Evolutionary conservation across 768 basidiomycete genomes (phyloP).

Genomic region (Mrakia blollopis): DNA sequence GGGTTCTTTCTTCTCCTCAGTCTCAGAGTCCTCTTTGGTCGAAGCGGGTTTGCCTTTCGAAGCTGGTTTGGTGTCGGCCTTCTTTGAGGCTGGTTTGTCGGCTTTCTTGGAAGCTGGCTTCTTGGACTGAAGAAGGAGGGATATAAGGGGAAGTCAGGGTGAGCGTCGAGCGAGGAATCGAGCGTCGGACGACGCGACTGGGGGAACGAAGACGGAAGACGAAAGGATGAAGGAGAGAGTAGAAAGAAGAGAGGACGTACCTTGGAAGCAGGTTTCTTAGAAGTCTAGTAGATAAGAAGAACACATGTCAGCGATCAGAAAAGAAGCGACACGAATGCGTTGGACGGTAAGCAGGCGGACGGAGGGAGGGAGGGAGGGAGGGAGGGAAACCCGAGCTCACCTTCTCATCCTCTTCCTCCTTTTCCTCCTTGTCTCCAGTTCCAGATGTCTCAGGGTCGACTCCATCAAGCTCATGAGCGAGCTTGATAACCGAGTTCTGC

Average conservation of each 20-base stretch:
- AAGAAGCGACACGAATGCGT: not conserved
- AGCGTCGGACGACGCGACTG: not conserved
- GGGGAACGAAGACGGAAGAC: not conserved
- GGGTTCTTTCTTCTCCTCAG: too few species aligned
- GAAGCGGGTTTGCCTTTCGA: not conserved
- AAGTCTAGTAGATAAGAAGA: not conserved
- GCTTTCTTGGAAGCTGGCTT: slow-evolving; percentile 16
- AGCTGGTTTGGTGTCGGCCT: not conserved
- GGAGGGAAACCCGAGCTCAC: not conserved
- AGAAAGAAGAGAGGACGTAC: not conserved
- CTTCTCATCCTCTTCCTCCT: slow-evolving; percentile 9
- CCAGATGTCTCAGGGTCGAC: slow-evolving; percentile 17
- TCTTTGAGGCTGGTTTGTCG: slow-evolving; percentile 14
- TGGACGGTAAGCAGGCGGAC: not conserved
- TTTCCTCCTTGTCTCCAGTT: not conserved
- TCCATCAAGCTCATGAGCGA: slow-evolving; percentile 25
- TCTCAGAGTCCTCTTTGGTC: too few species aligned
- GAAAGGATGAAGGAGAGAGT: too few species aligned
- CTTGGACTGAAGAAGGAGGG: not conserved
- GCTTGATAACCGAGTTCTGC: slow-evolving; percentile 23
- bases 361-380: too few species aligned
- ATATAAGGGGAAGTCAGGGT: not conserved
- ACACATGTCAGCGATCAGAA: not conserved
- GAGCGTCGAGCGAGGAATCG: not conserved
- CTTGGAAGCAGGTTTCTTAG: slow-evolving; percentile 20